Percentiles rank a stretch among this genome's conserved stretches.
phyloP scores from a whole-genome alignment of 441 rosid species.

The Corymbia calophylla region DNA sequence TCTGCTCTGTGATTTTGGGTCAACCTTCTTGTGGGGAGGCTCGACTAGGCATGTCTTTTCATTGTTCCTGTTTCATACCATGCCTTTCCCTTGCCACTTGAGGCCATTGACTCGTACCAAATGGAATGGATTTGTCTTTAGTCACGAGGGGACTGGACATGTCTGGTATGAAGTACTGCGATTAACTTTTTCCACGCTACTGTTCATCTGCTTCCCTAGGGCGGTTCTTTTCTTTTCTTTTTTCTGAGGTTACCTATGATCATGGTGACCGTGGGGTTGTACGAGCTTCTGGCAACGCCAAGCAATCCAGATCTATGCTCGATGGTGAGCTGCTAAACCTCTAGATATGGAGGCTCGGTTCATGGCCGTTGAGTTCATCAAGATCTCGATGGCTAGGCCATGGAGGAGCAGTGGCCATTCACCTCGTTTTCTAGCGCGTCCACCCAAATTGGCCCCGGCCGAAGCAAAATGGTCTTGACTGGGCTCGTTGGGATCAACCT shows the following conservation, averaged over 20 bases:
- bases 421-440: background rate
- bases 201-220: background rate
- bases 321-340: background rate
- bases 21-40: background rate
- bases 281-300: background rate
- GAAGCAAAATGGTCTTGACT: background rate
- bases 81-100: background rate
- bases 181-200: background rate
- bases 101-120: background rate
- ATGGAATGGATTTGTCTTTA: background rate
- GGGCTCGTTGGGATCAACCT: too few species aligned
- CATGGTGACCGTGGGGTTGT: background rate
- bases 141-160: background rate
- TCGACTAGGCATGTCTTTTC: background rate
- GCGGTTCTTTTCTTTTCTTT: background rate
- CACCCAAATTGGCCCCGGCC: background rate
- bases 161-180: background rate
- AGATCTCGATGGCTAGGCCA: background rate
- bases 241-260: background rate
- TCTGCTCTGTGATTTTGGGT: background rate
- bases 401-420: background rate
- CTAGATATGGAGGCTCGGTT: background rate
- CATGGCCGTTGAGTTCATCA: background rate
- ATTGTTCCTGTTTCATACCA: background rate
- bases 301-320: background rate